A percentile compares a stretch with the other conserved stretches of the same genome.
phyloP scores from a whole-genome alignment of 805 yeast species.

The Monosporozyma unispora region DNA sequence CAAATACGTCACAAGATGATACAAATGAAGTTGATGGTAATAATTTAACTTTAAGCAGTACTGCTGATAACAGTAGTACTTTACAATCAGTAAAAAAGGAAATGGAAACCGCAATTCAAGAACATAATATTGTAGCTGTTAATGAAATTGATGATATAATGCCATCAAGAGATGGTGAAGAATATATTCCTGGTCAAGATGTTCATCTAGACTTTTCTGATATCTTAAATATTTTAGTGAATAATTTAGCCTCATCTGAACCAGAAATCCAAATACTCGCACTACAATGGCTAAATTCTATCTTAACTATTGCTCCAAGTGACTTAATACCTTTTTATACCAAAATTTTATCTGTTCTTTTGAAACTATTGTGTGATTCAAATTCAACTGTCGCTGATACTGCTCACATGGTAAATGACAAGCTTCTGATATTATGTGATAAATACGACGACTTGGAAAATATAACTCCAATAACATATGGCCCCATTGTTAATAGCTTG shows the following conservation, averaged over 20 bases:
- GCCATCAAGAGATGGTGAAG: conserved; percentile 37
- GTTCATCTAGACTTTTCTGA: conserved; percentile 70
- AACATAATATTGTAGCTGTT: conserved; percentile 1
- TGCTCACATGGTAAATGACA: conserved; percentile 49
- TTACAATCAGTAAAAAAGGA: background rate
- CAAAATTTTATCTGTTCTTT: conserved; percentile 57
- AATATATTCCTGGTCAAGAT: conserved; percentile 71
- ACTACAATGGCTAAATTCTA: conserved; percentile 70
- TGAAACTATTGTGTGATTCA: conserved; percentile 52
- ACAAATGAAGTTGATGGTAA: background rate
- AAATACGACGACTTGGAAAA: conserved; percentile 20
- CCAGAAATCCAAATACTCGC: conserved; percentile 72
- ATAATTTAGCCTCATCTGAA: conserved; percentile 66
- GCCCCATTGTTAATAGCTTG: conserved; percentile 59
- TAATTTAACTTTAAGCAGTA: background rate
- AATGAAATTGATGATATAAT: conserved; percentile 2
- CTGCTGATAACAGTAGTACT: background rate
- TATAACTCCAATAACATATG: conserved; percentile 24
- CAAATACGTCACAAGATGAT: background rate
- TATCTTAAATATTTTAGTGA: conserved; percentile 72
- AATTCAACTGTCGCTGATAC: conserved; percentile 42
- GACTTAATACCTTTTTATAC: conserved; percentile 70
- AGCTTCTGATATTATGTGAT: conserved; percentile 41
- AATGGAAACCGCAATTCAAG: conserved; percentile 12
- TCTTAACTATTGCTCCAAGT: conserved; percentile 60